phyloP scores from a whole-genome alignment of 2,329 filamentous ascomycete species.

The Teratosphaeria zuluensis region DNA sequence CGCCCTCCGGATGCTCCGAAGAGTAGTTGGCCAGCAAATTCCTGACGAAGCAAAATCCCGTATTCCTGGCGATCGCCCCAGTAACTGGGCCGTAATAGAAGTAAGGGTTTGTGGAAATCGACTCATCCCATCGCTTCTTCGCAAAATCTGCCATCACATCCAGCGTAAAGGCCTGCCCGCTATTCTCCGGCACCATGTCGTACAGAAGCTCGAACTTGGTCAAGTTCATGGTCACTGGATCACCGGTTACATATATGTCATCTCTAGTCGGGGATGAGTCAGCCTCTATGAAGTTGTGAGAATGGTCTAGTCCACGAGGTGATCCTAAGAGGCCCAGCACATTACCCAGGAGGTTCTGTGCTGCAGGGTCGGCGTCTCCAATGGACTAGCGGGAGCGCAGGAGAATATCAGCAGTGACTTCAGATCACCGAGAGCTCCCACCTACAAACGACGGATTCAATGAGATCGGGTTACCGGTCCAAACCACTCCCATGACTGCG shows the following conservation, averaged over 20 bases:
- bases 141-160: constrained; percentile 16
- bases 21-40: constrained; percentile 21
- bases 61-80: constrained; percentile 13
- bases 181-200: constrained; percentile 4
- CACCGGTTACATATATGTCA: constrained; percentile 39
- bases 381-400: constrained; percentile 5
- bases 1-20: constrained; percentile 19
- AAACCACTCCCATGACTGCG: constrained; percentile 17
- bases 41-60: constrained; percentile 11
- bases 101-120: constrained; percentile 13
- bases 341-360: constrained; percentile 31
- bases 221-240: constrained; percentile 43
- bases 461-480: constrained; percentile 28
- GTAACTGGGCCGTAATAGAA: constrained; percentile 19
- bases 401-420: not conserved
- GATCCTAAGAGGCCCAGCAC: constrained; percentile 10
- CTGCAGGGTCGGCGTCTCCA: constrained; percentile 8
- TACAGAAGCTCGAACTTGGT: constrained; percentile 41
- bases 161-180: constrained; percentile 11
- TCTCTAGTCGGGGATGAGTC: constrained; percentile 44
- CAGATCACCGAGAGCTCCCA: not conserved
- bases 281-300: constrained; percentile 46
- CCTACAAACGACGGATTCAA: constrained; percentile 22
- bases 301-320: constrained; percentile 31
- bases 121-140: constrained; percentile 13